phyloP scores from a whole-genome alignment of 371 early-diverging fungal genomes.

The Mortierella sp. region DNA sequence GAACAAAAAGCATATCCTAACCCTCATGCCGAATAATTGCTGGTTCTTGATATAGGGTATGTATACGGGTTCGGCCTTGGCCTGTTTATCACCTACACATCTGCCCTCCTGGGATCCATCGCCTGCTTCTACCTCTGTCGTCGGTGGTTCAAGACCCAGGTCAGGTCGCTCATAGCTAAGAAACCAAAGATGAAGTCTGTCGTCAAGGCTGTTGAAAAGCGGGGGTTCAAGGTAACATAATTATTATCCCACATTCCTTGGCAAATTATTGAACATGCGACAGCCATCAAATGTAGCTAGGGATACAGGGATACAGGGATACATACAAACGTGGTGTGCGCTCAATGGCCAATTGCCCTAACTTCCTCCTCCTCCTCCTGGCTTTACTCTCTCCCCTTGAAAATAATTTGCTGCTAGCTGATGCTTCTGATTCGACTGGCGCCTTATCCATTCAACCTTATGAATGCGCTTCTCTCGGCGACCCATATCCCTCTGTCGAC shows the following conservation, averaged over 20 bases:
- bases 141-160: conserved; percentile 63
- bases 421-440: conserved; percentile 78
- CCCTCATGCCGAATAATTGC: too few relatives aligned
- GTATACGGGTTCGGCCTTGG: conserved; percentile 75
- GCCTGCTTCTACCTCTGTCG: conserved; percentile 73
- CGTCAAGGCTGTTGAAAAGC: conserved; percentile 76
- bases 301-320: background rate
- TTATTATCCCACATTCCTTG: background rate
- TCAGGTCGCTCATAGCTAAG: conserved; percentile 63
- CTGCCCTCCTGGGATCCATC: conserved; percentile 71
- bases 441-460: conserved; percentile 82
- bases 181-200: conserved; percentile 70
- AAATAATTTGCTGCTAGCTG: conserved; percentile 61
- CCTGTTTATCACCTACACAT: conserved; percentile 72
- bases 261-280: background rate
- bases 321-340: background rate
- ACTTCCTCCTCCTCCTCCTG: background rate
- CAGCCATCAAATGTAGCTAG: background rate
- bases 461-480: conserved; percentile 77
- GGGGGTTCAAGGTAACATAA: conserved; percentile 74
- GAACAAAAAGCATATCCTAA: background rate
- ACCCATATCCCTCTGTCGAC: conserved; percentile 69
- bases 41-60: conserved; percentile 60
- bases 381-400: background rate
- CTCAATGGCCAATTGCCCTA: background rate